Evolutionary conservation across 75 land plant genomes (phyloP).

Genomic region (Pinus tabuliformis): DNA sequence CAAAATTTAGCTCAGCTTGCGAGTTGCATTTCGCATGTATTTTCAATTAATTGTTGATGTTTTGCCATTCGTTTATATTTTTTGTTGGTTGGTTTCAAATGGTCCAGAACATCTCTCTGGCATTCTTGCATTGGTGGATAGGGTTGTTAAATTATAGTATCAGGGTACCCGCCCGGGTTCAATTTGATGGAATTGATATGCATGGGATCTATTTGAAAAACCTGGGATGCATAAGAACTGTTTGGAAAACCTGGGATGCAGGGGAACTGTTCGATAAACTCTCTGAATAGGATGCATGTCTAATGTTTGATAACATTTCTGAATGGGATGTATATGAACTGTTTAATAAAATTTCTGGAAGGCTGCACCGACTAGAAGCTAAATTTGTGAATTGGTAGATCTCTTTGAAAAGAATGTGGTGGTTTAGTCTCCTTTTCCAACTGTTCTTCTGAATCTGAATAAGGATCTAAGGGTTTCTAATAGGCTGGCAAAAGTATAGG

Average conservation of each 20-base stretch:
- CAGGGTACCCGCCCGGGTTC: no score
- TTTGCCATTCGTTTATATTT: not conserved
- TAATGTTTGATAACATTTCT: no score
- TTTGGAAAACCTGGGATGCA: no score
- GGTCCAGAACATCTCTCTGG: not conserved
- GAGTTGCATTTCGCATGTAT: not conserved
- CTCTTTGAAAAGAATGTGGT: constrained; percentile 12
- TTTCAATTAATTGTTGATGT: not conserved
- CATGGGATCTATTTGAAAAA: no score
- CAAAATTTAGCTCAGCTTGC: not conserved
- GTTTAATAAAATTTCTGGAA: not conserved
- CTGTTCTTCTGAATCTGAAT: not conserved
- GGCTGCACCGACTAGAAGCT: not conserved
- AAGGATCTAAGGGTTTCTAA: not conserved
- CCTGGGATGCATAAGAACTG: no score
- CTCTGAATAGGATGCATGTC: no score
- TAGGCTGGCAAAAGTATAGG: constrained; percentile 26
- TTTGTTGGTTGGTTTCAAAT: constrained; percentile 5
- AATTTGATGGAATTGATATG: no score
- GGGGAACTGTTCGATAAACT: no score
- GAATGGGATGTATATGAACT: no score
- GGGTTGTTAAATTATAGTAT: not conserved
- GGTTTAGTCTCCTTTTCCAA: not conserved
- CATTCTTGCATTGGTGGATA: not conserved
- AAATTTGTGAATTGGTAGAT: constrained; percentile 6